Evolutionary conservation across 495 filamentous ascomycete genomes (phyloP).

Genomic region (Coniosporium apollinis): DNA sequence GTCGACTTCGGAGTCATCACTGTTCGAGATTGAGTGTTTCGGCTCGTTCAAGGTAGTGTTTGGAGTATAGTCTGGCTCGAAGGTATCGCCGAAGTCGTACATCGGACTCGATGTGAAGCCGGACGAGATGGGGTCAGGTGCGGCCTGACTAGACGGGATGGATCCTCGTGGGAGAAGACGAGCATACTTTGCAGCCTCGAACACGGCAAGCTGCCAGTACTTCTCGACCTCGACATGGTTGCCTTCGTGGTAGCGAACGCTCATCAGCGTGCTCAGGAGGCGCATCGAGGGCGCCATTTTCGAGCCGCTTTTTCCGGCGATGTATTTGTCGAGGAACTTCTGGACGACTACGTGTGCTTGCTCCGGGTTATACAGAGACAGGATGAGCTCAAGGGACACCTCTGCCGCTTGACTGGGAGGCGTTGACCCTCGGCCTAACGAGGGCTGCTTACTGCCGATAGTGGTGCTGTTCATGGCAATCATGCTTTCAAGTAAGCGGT

Average conservation of each 20-base stretch:
- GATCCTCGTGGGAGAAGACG: too few species aligned
- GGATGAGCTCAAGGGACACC: slow-evolving; percentile 40
- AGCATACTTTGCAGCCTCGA: slow-evolving; percentile 35
- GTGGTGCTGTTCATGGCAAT: slow-evolving; percentile 16
- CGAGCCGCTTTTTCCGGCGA: slow-evolving; percentile 13
- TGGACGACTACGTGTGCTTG: slow-evolving; percentile 36
- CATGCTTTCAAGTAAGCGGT: slow-evolving; percentile 6
- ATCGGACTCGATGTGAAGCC: too few species aligned
- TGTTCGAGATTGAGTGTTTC: slow-evolving; percentile 3
- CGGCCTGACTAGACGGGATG: too few species aligned
- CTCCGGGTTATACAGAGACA: slow-evolving; percentile 42
- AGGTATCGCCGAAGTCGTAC: too few species aligned
- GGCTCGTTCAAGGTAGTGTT: slow-evolving; percentile 17
- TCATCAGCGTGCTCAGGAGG: slow-evolving; percentile 50
- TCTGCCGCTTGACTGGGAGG: slow-evolving; percentile 22
- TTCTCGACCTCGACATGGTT: slow-evolving; percentile 41
- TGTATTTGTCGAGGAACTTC: slow-evolving; percentile 39
- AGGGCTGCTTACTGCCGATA: slow-evolving; percentile 17
- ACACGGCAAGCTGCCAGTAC: slow-evolving; percentile 46
- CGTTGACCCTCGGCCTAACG: slow-evolving; percentile 9
- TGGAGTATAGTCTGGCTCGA: too few species aligned
- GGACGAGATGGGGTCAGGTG: too few species aligned
- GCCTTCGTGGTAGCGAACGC: slow-evolving; percentile 34
- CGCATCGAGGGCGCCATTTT: slow-evolving; percentile 30
- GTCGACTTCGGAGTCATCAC: slow-evolving; percentile 7